Percentiles rank a stretch among this genome's conserved stretches.
Evolutionary conservation across 2,329 filamentous ascomycete genomes (phyloP).

Genomic region (Cercospora sp.): DNA sequence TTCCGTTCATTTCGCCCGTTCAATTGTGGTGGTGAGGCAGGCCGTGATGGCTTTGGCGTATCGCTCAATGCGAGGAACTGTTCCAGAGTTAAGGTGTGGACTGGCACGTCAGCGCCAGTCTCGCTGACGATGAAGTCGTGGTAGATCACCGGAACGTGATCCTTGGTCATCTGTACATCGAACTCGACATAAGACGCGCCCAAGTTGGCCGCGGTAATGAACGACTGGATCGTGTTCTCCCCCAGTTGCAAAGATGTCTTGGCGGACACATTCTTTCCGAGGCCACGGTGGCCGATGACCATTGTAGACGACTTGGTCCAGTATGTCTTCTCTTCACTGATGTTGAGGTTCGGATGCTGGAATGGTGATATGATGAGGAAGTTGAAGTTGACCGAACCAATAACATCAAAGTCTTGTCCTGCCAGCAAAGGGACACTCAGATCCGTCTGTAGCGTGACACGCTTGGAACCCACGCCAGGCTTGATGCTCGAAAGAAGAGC

Average conservation of each 20-base stretch:
- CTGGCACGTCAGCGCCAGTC: slow-evolving; percentile 93
- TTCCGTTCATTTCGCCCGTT: slow-evolving; percentile 16
- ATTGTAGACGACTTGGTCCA: slow-evolving; percentile 94
- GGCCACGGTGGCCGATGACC: slow-evolving; percentile 70
- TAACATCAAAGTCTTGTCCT: slow-evolving; percentile 78
- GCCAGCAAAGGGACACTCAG: slow-evolving; percentile 89
- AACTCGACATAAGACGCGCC: slow-evolving; percentile 73
- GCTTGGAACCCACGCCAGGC: slow-evolving; percentile 75
- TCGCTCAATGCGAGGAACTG: slow-evolving; percentile 68
- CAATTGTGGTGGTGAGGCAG: slow-evolving; percentile 18
- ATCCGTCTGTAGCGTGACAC: slow-evolving; percentile 91
- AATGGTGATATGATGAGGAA: slow-evolving; percentile 95
- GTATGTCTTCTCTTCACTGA: slow-evolving; percentile 88
- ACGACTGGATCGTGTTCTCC: slow-evolving; percentile 93
- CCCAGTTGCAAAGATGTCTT: slow-evolving; percentile 89
- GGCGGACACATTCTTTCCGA: slow-evolving; percentile 84
- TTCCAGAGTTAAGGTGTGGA: slow-evolving; percentile 90
- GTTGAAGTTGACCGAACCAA: slow-evolving; percentile 95
- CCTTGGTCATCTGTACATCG: slow-evolving; percentile 97
- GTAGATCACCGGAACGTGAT: slow-evolving; percentile 96
- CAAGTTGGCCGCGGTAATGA: slow-evolving; percentile 92
- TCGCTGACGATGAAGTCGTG: slow-evolving; percentile 98
- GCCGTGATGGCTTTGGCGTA: slow-evolving; percentile 25
- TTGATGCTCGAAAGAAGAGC: slow-evolving; percentile 85
- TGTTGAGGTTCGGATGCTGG: slow-evolving; percentile 86